Base-by-base conservation (phyloP, 345 rosid species). In the Salix caprea region DNA sequence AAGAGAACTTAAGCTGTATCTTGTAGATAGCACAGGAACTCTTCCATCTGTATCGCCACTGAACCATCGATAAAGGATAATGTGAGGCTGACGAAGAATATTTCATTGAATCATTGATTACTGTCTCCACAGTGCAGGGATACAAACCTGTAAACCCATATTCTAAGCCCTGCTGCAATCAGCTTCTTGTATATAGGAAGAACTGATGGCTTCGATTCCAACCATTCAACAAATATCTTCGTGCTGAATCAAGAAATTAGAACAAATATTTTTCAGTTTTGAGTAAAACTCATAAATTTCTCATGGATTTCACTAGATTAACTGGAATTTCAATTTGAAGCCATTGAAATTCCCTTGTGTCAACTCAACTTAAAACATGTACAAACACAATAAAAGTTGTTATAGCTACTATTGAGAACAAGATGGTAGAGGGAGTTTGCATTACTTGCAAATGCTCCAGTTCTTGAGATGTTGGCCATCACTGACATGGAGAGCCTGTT, bases 31-130 rank as follows among this genome's bases (percentile, higher is more conserved):
- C 26, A 93, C 96, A 36, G 99, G 93, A 73, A 96, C 97, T 84
- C 99, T 87, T 77, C 98, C 99, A 81, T 96, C 99, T 54, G 99
- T 93, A 76, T 96, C 99, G 72, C 99, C 99, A 77, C 99, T 95
- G 87, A 58, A 12, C 65, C 67, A 81, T 58, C 67, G 52, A 75
- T 19, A 78, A 78, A 2, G 26, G 15, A 26, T 26, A 28, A 44
- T 36, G 30, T 58, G 61, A 74, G 70, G 12, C 19, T 30, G 14
- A 19, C 2, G 21, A 12, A 40, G 58, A 52, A 64, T 40, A 60
- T 23, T 32, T 71, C 19, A 66, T 37, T n/a, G 0, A 58, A 4
- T 23, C 24, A 24, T 18, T 54, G 32, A 4, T 23, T 40, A 24
- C 28, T 54, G 32, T 48, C 18, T 72, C 71, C 42, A 24, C 21